Evolutionary conservation across 257 asterid species (phyloP).

Genomic region (Lantana camara): DNA sequence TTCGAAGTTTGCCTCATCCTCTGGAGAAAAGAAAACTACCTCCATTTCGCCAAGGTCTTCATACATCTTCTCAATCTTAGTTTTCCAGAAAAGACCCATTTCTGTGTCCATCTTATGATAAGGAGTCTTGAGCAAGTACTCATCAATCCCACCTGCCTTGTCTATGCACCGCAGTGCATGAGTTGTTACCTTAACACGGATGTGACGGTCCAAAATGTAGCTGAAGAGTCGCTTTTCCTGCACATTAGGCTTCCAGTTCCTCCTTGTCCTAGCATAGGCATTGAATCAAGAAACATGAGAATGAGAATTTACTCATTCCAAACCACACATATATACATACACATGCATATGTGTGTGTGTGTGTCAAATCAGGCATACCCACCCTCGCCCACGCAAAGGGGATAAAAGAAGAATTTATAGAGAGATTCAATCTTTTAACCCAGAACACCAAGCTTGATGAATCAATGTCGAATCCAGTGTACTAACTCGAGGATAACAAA

Average conservation of each 20-base stretch:
- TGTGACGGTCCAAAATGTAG: constrained; percentile 81
- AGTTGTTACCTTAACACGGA: constrained; percentile 82
- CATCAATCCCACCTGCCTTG: constrained; percentile 96
- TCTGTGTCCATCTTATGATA: constrained; percentile 91
- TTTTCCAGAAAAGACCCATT: constrained; percentile 86
- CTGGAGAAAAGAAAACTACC: constrained; percentile 79
- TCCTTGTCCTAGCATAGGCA: constrained; percentile 62
- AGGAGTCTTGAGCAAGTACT: constrained; percentile 90
- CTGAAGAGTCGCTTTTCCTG: constrained; percentile 92
- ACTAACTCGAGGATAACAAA: constrained; percentile 1
- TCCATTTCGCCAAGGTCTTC: constrained; percentile 89
- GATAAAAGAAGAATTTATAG: no score
- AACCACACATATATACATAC: no score
- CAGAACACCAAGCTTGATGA: constrained; percentile 1
- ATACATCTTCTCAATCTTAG: constrained; percentile 83
- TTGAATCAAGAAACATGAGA: constrained; percentile 28
- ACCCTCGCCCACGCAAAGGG: no score
- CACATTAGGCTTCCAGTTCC: constrained; percentile 89
- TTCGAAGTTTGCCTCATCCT: constrained; percentile 70
- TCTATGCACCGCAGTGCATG: constrained; percentile 97
- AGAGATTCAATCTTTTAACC: background rate
- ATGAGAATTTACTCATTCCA: constrained; percentile 5
- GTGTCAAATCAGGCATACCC: no score
- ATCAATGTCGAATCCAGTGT: constrained; percentile 19
- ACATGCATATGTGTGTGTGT: no score